Percentiles rank a stretch among this genome's conserved stretches.
Conservation (phyloP, 805 yeast species). For the Starmera caribaea region DNA sequence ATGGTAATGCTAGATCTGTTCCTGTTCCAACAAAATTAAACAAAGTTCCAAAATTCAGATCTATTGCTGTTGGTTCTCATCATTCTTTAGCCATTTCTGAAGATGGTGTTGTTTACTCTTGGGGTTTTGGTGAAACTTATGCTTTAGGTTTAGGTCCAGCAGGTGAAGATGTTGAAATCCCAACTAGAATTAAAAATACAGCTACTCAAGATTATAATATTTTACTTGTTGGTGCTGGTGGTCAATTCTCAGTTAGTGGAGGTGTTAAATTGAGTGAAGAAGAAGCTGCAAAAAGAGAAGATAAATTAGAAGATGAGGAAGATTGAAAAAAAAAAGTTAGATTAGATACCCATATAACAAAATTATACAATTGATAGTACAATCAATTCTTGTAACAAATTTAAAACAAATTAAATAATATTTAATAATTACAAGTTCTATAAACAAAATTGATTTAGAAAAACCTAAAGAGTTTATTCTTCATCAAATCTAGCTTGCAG, state of each 20-base stretch:
- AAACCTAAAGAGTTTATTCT: background rate
- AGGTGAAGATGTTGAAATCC: conserved; percentile 78
- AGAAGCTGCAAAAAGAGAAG: conserved; percentile 33
- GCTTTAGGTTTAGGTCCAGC: conserved; percentile 91
- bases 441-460: too few species aligned
- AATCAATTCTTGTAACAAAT: too few species aligned
- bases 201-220: conserved; percentile 82
- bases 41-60: conserved; percentile 45
- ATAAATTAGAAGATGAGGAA: conserved; percentile 44
- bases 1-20: conserved; percentile 73
- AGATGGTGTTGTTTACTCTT: conserved; percentile 80
- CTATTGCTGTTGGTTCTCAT: conserved; percentile 80
- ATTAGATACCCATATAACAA: too few species aligned
- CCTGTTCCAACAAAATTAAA: conserved; percentile 72
- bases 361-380: too few species aligned
- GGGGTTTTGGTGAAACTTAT: conserved; percentile 98
- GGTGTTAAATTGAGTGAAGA: conserved; percentile 43
- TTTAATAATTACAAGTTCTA: too few species aligned
- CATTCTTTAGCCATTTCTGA: conserved; percentile 81
- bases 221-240: conserved; percentile 79
- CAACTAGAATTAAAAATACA: conserved; percentile 86
- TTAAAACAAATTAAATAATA: too few species aligned
- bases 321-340: conserved; percentile 29
- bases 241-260: conserved; percentile 88
- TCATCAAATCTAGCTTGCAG: conserved; percentile 66